Evolutionary conservation across 306 rosid genomes (phyloP), one percentile per base, ranked within the genome.

Genomic region (Lathyrus oleraceus): DNA sequence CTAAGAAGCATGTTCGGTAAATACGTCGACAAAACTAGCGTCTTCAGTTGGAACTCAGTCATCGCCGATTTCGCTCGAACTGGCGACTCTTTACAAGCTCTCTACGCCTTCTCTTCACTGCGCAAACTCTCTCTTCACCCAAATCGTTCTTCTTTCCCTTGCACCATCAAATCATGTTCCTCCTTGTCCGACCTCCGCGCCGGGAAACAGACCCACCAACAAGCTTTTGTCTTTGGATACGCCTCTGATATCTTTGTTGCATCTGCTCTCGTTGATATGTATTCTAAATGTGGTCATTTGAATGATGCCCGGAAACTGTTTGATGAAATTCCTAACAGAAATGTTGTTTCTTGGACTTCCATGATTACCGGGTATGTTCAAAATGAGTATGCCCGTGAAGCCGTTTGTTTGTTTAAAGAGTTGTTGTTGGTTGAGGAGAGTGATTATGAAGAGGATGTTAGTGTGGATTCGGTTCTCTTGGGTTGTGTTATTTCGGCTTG

Each of bases 341-440:
- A 88, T 51, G 87, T 83, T 10, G 98, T 89, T 25, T 88, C 96
- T 27, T 92, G 96, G 98, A 89, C 96, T 1, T 77, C 96, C 11
- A 77, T 89, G 79, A 86, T 92, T 75, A 65, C 78, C 2, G 95
- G 92, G 13, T 83, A 80, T 48, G 85, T 86, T 59, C 96, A 81
- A 43, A 92, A 86, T 32, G 89, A 60, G 6, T 45, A 20, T 14
- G 65, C 89, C 13, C 27, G 10, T 0, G 74, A 78, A 14, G 91
- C 95, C 0, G 73, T 92, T 54, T 67, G 53, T 32, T 60, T 89
- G 23, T 92, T 92, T 49, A 89, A 89, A 64, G 87, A 88, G 47
- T 21, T 64, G 19, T 72, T 89, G 10, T 32, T 86, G 84, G 52
- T 53, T 14, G 95, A 84, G 74, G 91, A 83, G 30, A 56, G 81